phyloP scores from a whole-genome alignment of 257 asterid genomes.

The Penstemon barbatus region DNA sequence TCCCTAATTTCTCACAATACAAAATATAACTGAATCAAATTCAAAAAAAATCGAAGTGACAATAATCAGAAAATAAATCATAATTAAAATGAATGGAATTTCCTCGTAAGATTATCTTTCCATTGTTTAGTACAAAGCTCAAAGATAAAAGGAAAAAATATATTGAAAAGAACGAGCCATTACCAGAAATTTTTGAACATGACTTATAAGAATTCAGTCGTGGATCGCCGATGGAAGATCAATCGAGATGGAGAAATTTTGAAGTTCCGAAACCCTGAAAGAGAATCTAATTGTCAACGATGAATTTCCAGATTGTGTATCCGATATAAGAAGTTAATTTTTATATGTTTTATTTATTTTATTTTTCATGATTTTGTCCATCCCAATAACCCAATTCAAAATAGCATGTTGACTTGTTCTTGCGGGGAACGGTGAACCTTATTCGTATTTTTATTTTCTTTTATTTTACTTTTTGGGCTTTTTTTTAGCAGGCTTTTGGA shows the following conservation, averaged over 20 bases:
- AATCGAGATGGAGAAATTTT: conserved; percentile 22
- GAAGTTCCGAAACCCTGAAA: neutral
- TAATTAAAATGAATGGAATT: neutral
- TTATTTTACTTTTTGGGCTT: too few relatives aligned
- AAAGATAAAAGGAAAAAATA: too few relatives aligned
- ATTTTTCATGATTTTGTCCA: too few relatives aligned
- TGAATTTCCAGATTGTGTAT: neutral
- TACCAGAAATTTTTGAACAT: conserved; percentile 61
- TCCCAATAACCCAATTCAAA: too few relatives aligned
- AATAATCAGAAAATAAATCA: conserved; percentile 9
- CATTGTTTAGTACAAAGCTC: too few relatives aligned
- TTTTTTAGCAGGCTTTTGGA: too few relatives aligned
- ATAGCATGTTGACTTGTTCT: too few relatives aligned
- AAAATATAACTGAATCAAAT: conserved; percentile 16
- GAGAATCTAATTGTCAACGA: conserved; percentile 19
- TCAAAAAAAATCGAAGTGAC: neutral
- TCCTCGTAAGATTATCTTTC: too few relatives aligned
- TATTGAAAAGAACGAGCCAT: neutral
- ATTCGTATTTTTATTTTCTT: too few relatives aligned
- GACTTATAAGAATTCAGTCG: conserved; percentile 35
- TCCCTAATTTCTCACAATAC: neutral
- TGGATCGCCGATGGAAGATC: conserved; percentile 26
- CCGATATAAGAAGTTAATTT: too few relatives aligned
- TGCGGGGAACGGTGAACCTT: too few relatives aligned
- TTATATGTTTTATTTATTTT: too few relatives aligned